Evolutionary conservation across 148 eudicot species (phyloP), one percentile per base, ranked within the genome.

Genomic region (Persicaria maculosa): DNA sequence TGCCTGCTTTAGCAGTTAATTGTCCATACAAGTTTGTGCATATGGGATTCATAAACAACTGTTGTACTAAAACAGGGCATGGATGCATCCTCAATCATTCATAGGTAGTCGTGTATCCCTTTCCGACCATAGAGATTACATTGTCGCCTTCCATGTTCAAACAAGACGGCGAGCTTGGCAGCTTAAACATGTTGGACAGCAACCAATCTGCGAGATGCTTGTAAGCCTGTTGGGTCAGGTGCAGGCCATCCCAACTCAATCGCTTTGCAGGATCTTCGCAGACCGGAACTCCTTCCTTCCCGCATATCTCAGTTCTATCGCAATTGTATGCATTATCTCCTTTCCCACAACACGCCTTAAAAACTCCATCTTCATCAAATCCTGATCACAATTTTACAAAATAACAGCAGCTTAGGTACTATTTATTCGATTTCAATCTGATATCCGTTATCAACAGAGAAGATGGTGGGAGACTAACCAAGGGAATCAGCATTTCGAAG

Each of bases 331-430:
- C 50, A 5, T 59, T 76, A n/a, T 81, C 46, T 50, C 84, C 84
- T 15, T 54, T 70, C 11, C 80, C 80, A 45, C 83, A 81, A 50
- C 84, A 81, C 20, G 84, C 72, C 50, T 55, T 74, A 9, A 70
- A 52, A 5, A 74, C 4, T 44, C 22, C 74, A 40, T 67, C 44
- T 44, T 71, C 68, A 0, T 71, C 76, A n/a, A 77, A 78, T 6
- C 81, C 83, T 81, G 57, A 53, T 65, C 15, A 36, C 45, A 16
- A 0, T 6, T 57, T 31, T 2, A 31, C 40, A 31, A 31, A 31
- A 31, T 31, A 31, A 25, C 31, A 25, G 31, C 31, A 25, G 1
- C 31, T 25, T 25, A 25, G 31, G 31, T 25, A 25, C 40, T 31
- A 31, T 31, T 31, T 31, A 31, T 31, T 31, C 40, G 1, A 31